Conservation (phyloP, 768 basidiomycete genomes). For the Boletus rex-veris region DNA sequence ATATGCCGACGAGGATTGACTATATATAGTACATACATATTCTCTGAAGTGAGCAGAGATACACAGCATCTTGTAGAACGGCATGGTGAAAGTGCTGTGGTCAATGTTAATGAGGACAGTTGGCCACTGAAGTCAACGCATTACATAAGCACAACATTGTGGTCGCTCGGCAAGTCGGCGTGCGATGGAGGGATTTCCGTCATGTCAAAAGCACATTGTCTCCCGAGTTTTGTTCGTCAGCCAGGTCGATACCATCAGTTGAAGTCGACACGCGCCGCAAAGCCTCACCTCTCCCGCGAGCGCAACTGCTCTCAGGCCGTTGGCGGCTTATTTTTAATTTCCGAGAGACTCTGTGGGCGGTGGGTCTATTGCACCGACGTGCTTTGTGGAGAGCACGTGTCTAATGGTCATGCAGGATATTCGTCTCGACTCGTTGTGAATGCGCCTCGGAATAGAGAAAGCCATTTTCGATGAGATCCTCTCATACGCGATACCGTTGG, state of each 20-base stretch:
- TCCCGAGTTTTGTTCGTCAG: no score
- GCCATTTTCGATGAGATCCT: conserved; percentile 11
- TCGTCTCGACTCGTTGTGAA: not conserved
- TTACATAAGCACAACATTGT: conserved; percentile 19
- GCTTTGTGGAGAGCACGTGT: conserved; percentile 7
- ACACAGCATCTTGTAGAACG: conserved; percentile 84
- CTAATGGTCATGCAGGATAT: not conserved
- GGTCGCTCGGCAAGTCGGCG: no score
- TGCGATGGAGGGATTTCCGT: not conserved
- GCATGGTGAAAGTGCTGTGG: conserved; percentile 46
- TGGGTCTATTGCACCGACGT: conserved; percentile 5
- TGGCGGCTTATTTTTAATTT: conserved; percentile 25
- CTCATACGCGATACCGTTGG: not conserved
- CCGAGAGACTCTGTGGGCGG: conserved; percentile 14
- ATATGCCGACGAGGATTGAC: not conserved
- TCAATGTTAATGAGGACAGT: no score
- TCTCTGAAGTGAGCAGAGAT: conserved; percentile 71
- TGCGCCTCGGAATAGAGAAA: conserved; percentile 3
- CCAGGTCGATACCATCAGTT: not conserved
- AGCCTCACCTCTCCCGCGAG: not conserved
- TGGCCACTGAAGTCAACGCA: not conserved
- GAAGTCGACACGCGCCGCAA: not conserved
- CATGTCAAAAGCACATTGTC: not conserved
- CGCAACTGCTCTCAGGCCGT: not conserved
- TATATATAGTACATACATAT: conserved; percentile 50